Evolutionary conservation across 495 filamentous ascomycete genomes (phyloP), one percentile per base, ranked within the genome.

Genomic region (Aspergillus biplanus): DNA sequence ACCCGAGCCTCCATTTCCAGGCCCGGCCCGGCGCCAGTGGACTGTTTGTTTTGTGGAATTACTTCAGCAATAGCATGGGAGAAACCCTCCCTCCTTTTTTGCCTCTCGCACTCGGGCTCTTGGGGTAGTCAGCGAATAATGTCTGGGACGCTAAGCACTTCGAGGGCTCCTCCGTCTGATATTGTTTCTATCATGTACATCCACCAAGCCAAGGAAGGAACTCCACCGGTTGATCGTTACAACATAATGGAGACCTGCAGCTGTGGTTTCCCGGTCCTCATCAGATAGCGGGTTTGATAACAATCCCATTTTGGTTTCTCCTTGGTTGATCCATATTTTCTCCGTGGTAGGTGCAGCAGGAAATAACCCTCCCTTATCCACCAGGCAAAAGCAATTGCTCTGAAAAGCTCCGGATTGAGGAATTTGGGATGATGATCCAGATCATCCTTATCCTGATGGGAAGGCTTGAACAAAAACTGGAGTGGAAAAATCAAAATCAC

Each of bases 151-250:
- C 39, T 44, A 44, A 11, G 39, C 39, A 2, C 39, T 44, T 15
- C 39, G 11, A 44, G 39, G 8, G n/a, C n/a, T 44, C 39, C 39
- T 44, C 39, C 39, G 39, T 44, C 39, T 44, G 39, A 44, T 44
- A 44, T 2, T 7, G 39, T 15, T 44, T 44, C 39, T 44, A 7
- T 15, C 11, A 44, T 15, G 39, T 44, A 44, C 39, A 44, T 15
- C 39, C 39, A 44, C 39, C 5, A 11, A 4, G 39, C 39, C 39
- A 44, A 15, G n/a, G 39, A 44, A 15, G 39, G 47, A 31, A 31
- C 47, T 50, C 47, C 47, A 50, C 47, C 21, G 5, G 47, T 16
- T 50, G 47, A 50, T 50, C 47, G 11, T 16, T 50, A 50, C 47
- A 44, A 44, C 11, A 44, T 15, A 13, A 13, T 39, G 39, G 39